phyloP scores from a whole-genome alignment of 139 green algal species.

The Choricystis sp. region DNA sequence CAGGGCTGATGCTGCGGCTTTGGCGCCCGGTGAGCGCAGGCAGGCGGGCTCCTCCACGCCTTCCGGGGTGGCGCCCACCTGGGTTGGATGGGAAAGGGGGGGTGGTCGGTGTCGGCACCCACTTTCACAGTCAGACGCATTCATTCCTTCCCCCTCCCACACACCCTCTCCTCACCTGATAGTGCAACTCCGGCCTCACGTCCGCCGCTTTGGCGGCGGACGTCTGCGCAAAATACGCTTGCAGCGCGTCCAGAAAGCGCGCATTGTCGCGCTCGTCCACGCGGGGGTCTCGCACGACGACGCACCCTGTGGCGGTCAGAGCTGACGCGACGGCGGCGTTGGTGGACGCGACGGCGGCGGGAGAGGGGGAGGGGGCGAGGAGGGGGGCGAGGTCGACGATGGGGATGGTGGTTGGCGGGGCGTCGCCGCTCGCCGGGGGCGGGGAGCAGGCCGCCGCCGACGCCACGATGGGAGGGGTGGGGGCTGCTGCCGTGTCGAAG shows the following conservation, averaged over 20 bases:
- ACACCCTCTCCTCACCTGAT: slow-evolving; percentile 38
- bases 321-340: slow-evolving; percentile 20
- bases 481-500: too few relatives aligned
- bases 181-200: slow-evolving; percentile 41
- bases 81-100: background rate
- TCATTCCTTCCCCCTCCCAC: background rate
- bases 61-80: slow-evolving; percentile 65
- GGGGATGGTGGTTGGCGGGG: slow-evolving; percentile 8
- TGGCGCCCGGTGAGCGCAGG: slow-evolving; percentile 25
- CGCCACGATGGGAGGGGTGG: too few relatives aligned
- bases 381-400: slow-evolving; percentile 19
- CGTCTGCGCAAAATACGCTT: slow-evolving; percentile 61
- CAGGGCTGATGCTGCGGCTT: slow-evolving; percentile 14
- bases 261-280: slow-evolving; percentile 40
- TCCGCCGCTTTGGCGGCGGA: slow-evolving; percentile 45
- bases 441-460: too few relatives aligned
- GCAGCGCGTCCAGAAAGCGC: slow-evolving; percentile 67
- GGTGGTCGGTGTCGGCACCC: background rate
- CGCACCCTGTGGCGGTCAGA: slow-evolving; percentile 23
- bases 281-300: slow-evolving; percentile 59
- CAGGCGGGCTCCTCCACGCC: slow-evolving; percentile 58
- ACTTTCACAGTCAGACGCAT: background rate
- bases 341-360: slow-evolving; percentile 8
- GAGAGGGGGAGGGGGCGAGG: background rate
- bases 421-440: too few relatives aligned